Evolutionary conservation across 2,329 filamentous ascomycete species (phyloP).

Genomic region (Fusarium siculi): DNA sequence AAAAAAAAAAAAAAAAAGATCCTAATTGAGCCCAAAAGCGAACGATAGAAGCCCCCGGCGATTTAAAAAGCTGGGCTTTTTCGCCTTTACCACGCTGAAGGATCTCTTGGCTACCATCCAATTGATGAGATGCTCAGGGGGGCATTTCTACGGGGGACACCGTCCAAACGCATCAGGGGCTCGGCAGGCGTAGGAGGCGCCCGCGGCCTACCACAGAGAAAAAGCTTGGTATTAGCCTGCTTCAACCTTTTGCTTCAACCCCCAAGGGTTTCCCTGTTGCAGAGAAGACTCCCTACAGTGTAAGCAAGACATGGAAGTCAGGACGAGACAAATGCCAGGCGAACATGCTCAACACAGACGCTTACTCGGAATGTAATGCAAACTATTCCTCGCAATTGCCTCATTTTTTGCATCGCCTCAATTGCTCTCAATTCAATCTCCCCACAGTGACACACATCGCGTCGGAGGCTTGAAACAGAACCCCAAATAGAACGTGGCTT

Average conservation of each 20-base stretch:
- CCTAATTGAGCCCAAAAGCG: neutral
- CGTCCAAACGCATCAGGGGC: neutral
- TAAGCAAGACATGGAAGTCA: neutral
- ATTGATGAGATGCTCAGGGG: neutral
- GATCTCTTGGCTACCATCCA: neutral
- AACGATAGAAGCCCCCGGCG: neutral
- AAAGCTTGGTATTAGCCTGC: neutral
- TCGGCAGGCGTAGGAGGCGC: neutral
- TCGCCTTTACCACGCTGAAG: neutral
- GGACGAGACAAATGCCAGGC: neutral
- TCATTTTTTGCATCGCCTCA: neutral
- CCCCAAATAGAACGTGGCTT: slow-evolving; percentile 15
- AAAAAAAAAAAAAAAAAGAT: no score
- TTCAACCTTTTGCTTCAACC: neutral
- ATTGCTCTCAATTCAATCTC: neutral
- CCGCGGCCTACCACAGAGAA: neutral
- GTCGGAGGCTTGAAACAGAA: slow-evolving; percentile 20
- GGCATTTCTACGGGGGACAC: neutral
- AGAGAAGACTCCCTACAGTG: neutral
- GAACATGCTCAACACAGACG: neutral
- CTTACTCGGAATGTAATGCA: neutral
- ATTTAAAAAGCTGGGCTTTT: neutral
- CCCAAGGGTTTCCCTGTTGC: neutral
- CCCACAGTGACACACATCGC: slow-evolving; percentile 4
- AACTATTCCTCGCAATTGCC: neutral